Percentiles rank a stretch among this genome's conserved stretches.
phyloP scores from a whole-genome alignment of 352 stramenopile genomes.

The Phytophthora tentaculata region DNA sequence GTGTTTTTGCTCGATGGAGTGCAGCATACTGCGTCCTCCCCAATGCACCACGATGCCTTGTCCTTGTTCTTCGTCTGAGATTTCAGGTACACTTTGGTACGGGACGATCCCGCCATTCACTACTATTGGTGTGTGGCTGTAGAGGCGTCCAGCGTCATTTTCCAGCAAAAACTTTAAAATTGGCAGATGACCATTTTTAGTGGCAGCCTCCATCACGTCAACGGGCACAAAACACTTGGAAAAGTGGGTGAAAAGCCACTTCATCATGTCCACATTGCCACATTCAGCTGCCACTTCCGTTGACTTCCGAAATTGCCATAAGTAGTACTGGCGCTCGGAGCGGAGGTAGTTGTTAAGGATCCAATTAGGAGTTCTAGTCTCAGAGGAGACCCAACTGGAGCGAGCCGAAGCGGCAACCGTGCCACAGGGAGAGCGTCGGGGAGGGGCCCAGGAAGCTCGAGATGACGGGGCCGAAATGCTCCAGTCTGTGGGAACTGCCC shows the following conservation, averaged over 20 bases:
- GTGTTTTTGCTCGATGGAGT: too few relatives aligned
- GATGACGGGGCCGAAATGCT: too few relatives aligned
- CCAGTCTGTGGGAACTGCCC: too few relatives aligned
- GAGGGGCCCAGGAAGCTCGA: constrained; percentile 7
- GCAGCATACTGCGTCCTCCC: too few relatives aligned
- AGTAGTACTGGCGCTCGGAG: constrained; percentile 6
- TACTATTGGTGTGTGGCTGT: too few relatives aligned
- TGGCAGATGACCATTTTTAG: constrained; percentile 3
- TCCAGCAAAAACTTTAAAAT: too few relatives aligned
- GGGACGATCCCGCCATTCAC: too few relatives aligned
- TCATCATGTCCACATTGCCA: constrained; percentile 8
- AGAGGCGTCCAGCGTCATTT: too few relatives aligned
- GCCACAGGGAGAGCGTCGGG: neutral
- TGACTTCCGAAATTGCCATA: constrained; percentile 6
- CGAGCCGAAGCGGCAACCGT: constrained; percentile 1
- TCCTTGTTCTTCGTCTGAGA: too few relatives aligned
- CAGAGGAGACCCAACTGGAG: neutral
- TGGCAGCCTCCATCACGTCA: neutral
- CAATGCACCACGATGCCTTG: too few relatives aligned
- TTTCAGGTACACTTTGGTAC: too few relatives aligned
- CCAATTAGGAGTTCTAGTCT: neutral
- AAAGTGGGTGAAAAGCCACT: constrained; percentile 11
- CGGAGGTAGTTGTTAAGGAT: constrained; percentile 13
- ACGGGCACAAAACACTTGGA: neutral
- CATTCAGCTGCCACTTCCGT: constrained; percentile 6